phyloP scores from a whole-genome alignment of 1,139 yeast species.

The Diutina rugosa region DNA sequence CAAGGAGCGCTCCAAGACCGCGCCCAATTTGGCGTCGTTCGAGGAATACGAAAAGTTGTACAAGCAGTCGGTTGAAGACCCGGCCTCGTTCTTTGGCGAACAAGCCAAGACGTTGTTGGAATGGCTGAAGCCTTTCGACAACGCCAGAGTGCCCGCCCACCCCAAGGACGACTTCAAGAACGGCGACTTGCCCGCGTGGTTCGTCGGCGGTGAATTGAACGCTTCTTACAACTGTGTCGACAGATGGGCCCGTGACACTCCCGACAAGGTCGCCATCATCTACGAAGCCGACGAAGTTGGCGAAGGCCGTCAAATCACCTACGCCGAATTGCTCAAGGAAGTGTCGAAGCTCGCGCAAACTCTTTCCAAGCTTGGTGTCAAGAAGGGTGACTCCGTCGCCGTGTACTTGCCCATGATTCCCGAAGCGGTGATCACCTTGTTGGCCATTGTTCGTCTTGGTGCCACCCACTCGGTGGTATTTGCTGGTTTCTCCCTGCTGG shows the following conservation, averaged over 20 bases:
- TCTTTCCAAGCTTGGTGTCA: constrained; percentile 51
- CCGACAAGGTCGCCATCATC: constrained; percentile 62
- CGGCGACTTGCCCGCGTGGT: constrained; percentile 70
- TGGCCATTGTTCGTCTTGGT: constrained; percentile 69
- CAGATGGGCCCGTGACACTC: constrained; percentile 62
- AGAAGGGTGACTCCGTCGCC: constrained; percentile 76
- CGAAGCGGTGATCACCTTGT: constrained; percentile 58
- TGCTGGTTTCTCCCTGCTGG: constrained; percentile 72
- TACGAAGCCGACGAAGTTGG: constrained; percentile 73
- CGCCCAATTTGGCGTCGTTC: constrained; percentile 37
- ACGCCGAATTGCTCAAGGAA: constrained; percentile 57
- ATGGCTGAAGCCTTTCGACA: constrained; percentile 34
- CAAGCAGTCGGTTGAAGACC: constrained; percentile 56
- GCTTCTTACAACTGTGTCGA: constrained; percentile 73
- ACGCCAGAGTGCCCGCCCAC: constrained; percentile 41
- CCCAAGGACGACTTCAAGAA: constrained; percentile 40
- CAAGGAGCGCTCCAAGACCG: constrained; percentile 32
- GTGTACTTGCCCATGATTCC: constrained; percentile 84
- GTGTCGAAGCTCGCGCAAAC: constrained; percentile 64
- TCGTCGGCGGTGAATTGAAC: constrained; percentile 62
- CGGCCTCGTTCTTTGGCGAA: constrained; percentile 50
- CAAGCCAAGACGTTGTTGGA: constrained; percentile 42
- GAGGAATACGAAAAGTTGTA: constrained; percentile 49
- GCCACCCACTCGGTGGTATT: constrained; percentile 77
- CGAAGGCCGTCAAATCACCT: constrained; percentile 50